Base-by-base conservation (phyloP, 2,329 filamentous ascomycete species). In the Ilyonectria mors-panacis region DNA sequence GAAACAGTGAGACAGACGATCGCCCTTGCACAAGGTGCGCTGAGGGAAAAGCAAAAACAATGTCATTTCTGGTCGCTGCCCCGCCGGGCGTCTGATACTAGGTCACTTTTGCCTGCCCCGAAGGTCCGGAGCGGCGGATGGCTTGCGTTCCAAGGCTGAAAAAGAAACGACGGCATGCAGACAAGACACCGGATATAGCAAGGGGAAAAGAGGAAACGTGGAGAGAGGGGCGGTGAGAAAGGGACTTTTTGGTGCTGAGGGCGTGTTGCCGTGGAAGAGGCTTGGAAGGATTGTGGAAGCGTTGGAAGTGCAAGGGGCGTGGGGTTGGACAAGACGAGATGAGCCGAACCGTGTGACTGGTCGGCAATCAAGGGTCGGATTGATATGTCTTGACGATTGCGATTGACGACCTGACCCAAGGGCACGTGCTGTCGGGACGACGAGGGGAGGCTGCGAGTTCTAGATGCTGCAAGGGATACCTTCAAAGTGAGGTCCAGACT, bases 121-220 rank as follows among this genome's bases (percentile, higher is more conserved):
- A 30, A n/a, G 50, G 44, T 47, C 45, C 39, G 58, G 67, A 59
- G 61, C n/a, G 56, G 67, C 26, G 42, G 28, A 45, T 48, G 45
- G 45, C 60, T 35, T 45, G 48, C 28, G 19, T 51, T 28, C 26
- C 10, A 59, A 23, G 17, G 42, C 67, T 37, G 54, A 54, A 50
- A 67, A 59, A 60, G 35, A 37, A 67, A 61, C n/a, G 28, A 19
- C 17, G 6, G 4, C 12, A 53, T 53, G 50, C 28, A 33, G 17
- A 37, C 39, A 42, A 19, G 15, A 35, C n/a, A 10, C 9, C 28
- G 30, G 26, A 30, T 7, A 12, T 6, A 12, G 19, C 10, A 21
- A 23, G 21, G 47, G 28, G 47, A 54, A 13, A 62, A 17, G 28
- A 59, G 30, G 50, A 65, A 62, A 42, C 26, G 53, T 30, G 28